phyloP scores from a whole-genome alignment of 345 rosid genomes.

The Camelina laxa region DNA sequence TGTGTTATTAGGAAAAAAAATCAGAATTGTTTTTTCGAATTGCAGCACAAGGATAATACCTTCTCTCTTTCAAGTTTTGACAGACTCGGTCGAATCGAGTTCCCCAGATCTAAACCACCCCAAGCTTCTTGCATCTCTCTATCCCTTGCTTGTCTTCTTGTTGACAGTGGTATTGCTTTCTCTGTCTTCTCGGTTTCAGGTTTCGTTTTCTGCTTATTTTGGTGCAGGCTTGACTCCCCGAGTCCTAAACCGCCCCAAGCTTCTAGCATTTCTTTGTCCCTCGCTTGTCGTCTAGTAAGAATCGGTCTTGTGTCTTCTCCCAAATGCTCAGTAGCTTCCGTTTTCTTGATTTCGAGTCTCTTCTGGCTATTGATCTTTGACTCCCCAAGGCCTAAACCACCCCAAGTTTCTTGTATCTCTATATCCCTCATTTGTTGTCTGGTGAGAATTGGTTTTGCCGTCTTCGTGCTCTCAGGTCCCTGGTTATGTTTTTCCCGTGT shows the following conservation, averaged over 20 bases:
- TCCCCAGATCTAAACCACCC: conserved; percentile 90
- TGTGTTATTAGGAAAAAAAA: not conserved
- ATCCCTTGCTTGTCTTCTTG: conserved; percentile 64
- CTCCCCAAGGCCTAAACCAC: conserved; percentile 82
- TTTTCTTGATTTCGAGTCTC: conserved; percentile 69
- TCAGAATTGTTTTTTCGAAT: not conserved
- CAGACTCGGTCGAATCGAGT: conserved; percentile 65
- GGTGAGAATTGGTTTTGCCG: conserved; percentile 28
- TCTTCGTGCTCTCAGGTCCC: conserved; percentile 65
- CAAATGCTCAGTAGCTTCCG: conserved; percentile 38
- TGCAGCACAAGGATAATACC: conserved; percentile 44
- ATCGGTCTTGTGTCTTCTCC: conserved; percentile 42
- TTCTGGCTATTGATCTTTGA: conserved; percentile 55
- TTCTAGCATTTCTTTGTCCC: conserved; percentile 80
- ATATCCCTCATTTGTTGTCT: conserved; percentile 63
- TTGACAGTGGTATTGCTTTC: conserved; percentile 35
- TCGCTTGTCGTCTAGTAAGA: conserved; percentile 59
- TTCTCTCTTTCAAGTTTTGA: conserved; percentile 88
- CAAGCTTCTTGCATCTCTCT: conserved; percentile 86
- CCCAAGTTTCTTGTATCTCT: conserved; percentile 89
- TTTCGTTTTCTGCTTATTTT: conserved; percentile 44
- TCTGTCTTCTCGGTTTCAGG: conserved; percentile 64
- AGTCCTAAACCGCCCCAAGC: conserved; percentile 93
- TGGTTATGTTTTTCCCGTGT: conserved; percentile 23
- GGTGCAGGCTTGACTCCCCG: conserved; percentile 54